phyloP scores from a whole-genome alignment of 352 stramenopile genomes.

The Globisporangium yorkense region DNA sequence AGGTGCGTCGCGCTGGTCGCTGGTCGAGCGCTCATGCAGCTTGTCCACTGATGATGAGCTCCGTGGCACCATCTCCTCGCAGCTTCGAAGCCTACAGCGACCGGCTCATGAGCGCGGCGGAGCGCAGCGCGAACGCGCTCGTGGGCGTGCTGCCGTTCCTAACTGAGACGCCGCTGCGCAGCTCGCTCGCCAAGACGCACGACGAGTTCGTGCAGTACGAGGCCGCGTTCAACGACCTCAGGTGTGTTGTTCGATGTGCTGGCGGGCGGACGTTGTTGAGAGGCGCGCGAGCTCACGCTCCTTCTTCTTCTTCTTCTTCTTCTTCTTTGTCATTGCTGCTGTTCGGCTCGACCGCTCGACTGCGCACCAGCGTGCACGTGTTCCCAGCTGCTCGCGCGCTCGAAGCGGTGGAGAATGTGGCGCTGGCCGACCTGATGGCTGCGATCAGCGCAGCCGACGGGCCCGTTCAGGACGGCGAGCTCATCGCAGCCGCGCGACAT shows the following conservation, averaged over 20 bases:
- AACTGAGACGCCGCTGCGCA: conserved; percentile 33
- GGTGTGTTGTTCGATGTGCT: conserved; percentile 12
- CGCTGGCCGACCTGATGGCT: conserved; percentile 7
- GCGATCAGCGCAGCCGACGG: background rate
- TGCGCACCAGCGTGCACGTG: conserved; percentile 10
- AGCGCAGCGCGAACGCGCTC: conserved; percentile 38
- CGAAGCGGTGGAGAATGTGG: conserved; percentile 6
- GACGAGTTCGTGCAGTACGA: conserved; percentile 60
- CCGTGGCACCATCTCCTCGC: background rate
- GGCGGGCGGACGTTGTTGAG: no score
- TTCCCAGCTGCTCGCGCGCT: conserved; percentile 7
- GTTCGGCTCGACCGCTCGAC: background rate
- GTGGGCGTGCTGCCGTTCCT: conserved; percentile 45
- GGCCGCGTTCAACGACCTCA: conserved; percentile 74
- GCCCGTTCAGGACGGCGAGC: background rate
- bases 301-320: no score
- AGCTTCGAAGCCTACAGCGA: conserved; percentile 80
- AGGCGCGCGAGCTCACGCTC: no score
- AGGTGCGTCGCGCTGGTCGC: conserved; percentile 25
- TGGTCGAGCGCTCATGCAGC: no score
- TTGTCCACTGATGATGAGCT: no score
- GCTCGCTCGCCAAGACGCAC: conserved; percentile 35
- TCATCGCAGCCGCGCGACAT: conserved; percentile 2
- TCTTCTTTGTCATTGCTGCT: background rate
- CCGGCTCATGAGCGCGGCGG: conserved; percentile 39